These are phyloP conservation scores for Kwoniella pini DNA, from an alignment of 768 basidiomycete species.

Conservation along the genomic window DNA sequence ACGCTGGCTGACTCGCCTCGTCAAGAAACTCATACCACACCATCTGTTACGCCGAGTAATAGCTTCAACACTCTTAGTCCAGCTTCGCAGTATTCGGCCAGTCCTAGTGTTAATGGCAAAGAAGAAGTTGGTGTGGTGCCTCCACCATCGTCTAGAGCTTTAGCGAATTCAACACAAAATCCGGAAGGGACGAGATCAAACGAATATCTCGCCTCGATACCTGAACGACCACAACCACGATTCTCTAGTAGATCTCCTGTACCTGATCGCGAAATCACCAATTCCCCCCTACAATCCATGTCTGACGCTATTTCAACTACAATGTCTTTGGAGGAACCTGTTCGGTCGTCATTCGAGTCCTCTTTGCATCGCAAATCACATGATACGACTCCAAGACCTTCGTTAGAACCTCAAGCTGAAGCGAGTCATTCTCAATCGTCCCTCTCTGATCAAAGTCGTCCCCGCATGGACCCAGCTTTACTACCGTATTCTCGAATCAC, in stretches of 20 bases:
- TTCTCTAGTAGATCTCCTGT: constrained; percentile 9
- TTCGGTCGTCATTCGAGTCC: constrained; percentile 16
- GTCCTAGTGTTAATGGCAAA: constrained; percentile 17
- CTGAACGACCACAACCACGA: constrained; percentile 14
- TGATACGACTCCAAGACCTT: constrained; percentile 23
- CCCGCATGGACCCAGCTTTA: constrained; percentile 57
- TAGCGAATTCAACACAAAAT: constrained; percentile 19
- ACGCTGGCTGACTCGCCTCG: constrained; percentile 36
- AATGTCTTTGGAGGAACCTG: constrained; percentile 9
- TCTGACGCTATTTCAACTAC: constrained; percentile 2
- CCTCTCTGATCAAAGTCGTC: not conserved
- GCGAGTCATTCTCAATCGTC: not conserved
- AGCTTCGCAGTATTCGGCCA: constrained; percentile 38
- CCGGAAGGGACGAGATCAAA: not conserved
- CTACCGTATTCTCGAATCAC: constrained; percentile 69
- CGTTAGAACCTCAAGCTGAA: constrained; percentile 15
- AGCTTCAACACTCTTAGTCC: constrained; percentile 30
- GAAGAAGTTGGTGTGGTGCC: constrained; percentile 18
- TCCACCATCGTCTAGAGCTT: constrained; percentile 19
- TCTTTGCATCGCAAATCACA: constrained; percentile 10
- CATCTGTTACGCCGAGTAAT: constrained; percentile 10
- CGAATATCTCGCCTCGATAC: constrained; percentile 4
- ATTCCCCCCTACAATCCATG: constrained; percentile 15
- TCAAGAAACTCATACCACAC: constrained; percentile 14
- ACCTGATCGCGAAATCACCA: constrained; percentile 11